phyloP scores from a whole-genome alignment of 768 basidiomycete species.

The Boletus rubescentipes region DNA sequence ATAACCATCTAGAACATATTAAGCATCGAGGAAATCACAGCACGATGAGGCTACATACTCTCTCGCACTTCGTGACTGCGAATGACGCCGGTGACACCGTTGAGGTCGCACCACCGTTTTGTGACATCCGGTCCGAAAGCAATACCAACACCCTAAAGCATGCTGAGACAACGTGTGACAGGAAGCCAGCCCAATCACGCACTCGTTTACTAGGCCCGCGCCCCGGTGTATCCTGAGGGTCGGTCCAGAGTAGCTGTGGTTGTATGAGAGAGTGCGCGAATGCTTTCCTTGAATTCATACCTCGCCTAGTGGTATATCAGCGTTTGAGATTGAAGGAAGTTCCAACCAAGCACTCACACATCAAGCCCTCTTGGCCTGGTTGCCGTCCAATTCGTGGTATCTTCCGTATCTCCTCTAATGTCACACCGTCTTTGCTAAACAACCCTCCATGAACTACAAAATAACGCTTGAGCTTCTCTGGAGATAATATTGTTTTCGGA shows the following conservation, averaged over 20 bases:
- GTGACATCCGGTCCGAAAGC: conserved; percentile 96
- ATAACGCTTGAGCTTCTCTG: conserved; percentile 81
- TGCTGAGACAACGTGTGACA: conserved; percentile 12
- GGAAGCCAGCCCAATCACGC: conserved; percentile 28
- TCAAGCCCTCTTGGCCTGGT: conserved; percentile 91
- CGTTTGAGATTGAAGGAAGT: conserved; percentile 1
- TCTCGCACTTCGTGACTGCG: conserved; percentile 97
- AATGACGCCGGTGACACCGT: conserved; percentile 84
- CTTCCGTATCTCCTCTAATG: conserved; percentile 87
- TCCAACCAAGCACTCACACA: conserved; percentile 62
- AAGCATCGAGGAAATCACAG: neutral
- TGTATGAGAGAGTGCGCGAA: conserved; percentile 5
- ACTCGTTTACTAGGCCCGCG: conserved; percentile 96
- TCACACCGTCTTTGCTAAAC: conserved; percentile 94
- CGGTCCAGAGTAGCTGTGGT: conserved; percentile 86
- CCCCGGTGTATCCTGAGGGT: conserved; percentile 86
- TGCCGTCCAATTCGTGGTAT: conserved; percentile 85
- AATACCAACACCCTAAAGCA: conserved; percentile 83
- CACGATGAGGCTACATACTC: conserved; percentile 43
- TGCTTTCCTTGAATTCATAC: conserved; percentile 35
- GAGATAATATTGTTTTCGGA: conserved; percentile 67
- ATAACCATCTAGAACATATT: conserved; percentile 68
- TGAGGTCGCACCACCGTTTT: conserved; percentile 81
- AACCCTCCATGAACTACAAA: conserved; percentile 96
- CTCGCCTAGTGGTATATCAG: conserved; percentile 49